Percentiles rank a stretch among this genome's conserved stretches.
Evolutionary conservation across 1,284 basidiomycete species (phyloP).

Genomic region (Cryptococcus sp.): DNA sequence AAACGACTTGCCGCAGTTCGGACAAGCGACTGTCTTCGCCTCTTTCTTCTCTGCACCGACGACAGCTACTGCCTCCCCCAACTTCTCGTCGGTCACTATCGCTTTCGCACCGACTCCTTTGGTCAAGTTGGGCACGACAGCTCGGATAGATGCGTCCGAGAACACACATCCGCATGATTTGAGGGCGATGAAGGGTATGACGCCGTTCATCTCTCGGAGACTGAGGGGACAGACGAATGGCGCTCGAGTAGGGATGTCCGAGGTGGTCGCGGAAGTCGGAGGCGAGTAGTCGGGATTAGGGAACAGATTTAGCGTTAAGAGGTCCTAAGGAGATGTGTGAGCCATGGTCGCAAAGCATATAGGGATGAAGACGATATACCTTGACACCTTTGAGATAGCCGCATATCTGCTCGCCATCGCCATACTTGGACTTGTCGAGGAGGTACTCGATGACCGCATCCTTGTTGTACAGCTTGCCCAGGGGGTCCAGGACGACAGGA

Average conservation of each 20-base stretch:
- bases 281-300: conserved; percentile 63
- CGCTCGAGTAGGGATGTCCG: conserved; percentile 57
- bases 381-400: conserved; percentile 84
- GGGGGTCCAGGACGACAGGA: conserved; percentile 81
- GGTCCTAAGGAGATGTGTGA: conserved; percentile 61
- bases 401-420: conserved; percentile 80
- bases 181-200: conserved; percentile 80
- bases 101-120: conserved; percentile 19
- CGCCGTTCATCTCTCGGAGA: conserved; percentile 90
- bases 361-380: conserved; percentile 57
- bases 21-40: conserved; percentile 40
- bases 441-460: conserved; percentile 85
- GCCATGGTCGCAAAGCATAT: conserved; percentile 3
- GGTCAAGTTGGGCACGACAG: conserved; percentile 43
- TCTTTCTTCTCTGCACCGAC: conserved; percentile 6
- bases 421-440: conserved; percentile 71
- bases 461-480: conserved; percentile 93
- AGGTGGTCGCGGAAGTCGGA: conserved; percentile 32
- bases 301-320: conserved; percentile 77
- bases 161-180: conserved; percentile 78
- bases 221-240: conserved; percentile 86
- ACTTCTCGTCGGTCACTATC: conserved; percentile 14
- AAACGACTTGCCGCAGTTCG: conserved; percentile 50
- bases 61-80: conserved; percentile 23
- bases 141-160: conserved; percentile 43